phyloP scores from a whole-genome alignment of 1,284 basidiomycete genomes.

The Ustilago hordei region DNA sequence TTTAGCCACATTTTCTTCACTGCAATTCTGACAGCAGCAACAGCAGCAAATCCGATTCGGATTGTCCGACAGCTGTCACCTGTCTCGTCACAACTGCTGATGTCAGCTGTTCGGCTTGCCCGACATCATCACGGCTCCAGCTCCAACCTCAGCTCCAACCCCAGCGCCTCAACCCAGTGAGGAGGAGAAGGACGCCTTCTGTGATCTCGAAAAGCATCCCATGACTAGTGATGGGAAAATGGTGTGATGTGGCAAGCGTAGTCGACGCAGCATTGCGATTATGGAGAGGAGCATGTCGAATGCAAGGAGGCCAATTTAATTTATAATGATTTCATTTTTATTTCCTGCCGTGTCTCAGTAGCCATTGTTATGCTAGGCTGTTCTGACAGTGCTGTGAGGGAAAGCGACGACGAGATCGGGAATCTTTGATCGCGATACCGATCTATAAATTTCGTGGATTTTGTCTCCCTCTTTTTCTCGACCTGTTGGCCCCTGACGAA shows the following conservation, averaged over 20 bases:
- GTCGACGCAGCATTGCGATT: background rate
- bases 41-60: too few relatives aligned
- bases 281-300: background rate
- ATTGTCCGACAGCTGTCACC: background rate
- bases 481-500: background rate
- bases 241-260: background rate
- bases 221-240: background rate
- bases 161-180: too few relatives aligned
- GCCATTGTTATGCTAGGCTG: background rate
- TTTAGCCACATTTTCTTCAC: background rate
- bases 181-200: too few relatives aligned
- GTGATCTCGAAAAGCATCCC: background rate
- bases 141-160: background rate
- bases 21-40: too few relatives aligned
- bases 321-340: background rate
- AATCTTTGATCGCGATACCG: background rate
- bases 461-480: background rate
- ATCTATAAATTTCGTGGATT: background rate
- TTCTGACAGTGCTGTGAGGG: background rate
- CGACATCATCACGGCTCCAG: background rate
- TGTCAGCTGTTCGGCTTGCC: background rate
- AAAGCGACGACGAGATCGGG: background rate
- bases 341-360: background rate
- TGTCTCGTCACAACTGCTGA: background rate
- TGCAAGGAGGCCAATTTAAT: background rate